Evolutionary conservation across 1,139 yeast species (phyloP).

Genomic region (Candida buenavistaensis): DNA sequence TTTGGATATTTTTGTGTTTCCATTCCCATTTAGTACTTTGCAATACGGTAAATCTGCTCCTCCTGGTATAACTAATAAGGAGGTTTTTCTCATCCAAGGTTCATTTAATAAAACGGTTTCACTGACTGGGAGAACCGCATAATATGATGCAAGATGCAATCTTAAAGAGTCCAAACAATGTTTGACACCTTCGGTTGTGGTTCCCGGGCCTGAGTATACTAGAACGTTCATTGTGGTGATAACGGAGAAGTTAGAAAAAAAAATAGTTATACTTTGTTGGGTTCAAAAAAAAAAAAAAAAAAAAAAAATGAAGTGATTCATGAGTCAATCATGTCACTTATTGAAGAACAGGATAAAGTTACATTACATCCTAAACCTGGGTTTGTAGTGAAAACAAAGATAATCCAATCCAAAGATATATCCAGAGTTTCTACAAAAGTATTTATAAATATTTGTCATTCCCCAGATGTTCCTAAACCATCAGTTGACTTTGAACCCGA

Average conservation of each 20-base stretch:
- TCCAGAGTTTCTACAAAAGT: slow-evolving; percentile 52
- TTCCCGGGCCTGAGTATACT: slow-evolving; percentile 82
- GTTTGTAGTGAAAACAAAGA: slow-evolving; percentile 63
- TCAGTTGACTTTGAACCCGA: slow-evolving; percentile 52
- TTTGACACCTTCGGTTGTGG: slow-evolving; percentile 82
- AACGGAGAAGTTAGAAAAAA: background rate
- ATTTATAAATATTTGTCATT: slow-evolving; percentile 77
- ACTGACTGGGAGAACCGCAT: slow-evolving; percentile 77
- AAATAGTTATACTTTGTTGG: too few relatives aligned
- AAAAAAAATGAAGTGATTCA: slow-evolving; percentile 1
- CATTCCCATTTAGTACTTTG: slow-evolving; percentile 64
- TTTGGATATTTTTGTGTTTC: slow-evolving; percentile 57
- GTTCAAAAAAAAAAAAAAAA: too few relatives aligned
- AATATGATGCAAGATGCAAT: slow-evolving; percentile 77
- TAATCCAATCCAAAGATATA: slow-evolving; percentile 34
- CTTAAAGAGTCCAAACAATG: slow-evolving; percentile 80
- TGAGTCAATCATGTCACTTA: slow-evolving; percentile 13
- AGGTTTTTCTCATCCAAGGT: slow-evolving; percentile 85
- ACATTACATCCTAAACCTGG: slow-evolving; percentile 51
- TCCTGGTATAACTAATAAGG: slow-evolving; percentile 86
- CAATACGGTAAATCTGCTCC: slow-evolving; percentile 95
- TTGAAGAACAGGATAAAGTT: slow-evolving; percentile 22
- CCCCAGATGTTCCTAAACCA: slow-evolving; percentile 58
- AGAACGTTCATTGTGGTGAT: slow-evolving; percentile 73
- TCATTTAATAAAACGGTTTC: slow-evolving; percentile 65